A percentile compares a stretch with the other conserved stretches of the same genome.
phyloP scores from a whole-genome alignment of 108 stramenopile species.

The Bacterosira constricta region DNA sequence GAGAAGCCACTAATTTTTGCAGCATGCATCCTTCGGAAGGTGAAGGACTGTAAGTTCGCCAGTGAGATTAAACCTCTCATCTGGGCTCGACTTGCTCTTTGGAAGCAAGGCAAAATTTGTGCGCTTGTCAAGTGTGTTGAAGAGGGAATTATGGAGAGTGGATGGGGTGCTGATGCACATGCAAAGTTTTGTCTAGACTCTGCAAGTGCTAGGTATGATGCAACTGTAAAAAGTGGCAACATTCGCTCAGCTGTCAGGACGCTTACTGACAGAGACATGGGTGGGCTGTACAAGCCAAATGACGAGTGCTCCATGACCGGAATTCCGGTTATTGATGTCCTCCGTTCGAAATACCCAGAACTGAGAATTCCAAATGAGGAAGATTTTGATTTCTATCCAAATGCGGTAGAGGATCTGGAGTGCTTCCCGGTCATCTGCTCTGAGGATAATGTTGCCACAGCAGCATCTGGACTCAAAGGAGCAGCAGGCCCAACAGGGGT shows the following conservation, averaged over 20 bases:
- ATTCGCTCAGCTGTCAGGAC: conserved; percentile 18
- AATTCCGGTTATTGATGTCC: conserved; percentile 13
- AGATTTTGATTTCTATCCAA: conserved; percentile 9
- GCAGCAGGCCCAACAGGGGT: not conserved
- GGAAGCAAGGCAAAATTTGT: not conserved
- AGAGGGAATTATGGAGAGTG: not conserved
- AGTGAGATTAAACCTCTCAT: not conserved
- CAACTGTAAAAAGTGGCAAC: conserved; percentile 13
- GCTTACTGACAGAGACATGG: conserved; percentile 8
- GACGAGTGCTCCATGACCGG: conserved; percentile 21
- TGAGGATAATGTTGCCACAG: conserved; percentile 16
- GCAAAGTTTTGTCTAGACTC: not conserved
- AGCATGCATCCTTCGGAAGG: not conserved
- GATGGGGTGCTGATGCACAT: not conserved
- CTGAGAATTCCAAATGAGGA: not conserved
- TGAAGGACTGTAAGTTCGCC: not conserved
- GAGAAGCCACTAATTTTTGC: not conserved
- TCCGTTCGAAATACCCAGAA: conserved; percentile 26
- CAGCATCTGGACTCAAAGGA: conserved; percentile 26
- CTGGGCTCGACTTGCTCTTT: not conserved
- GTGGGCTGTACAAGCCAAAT: conserved; percentile 8
- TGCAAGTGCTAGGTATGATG: not conserved
- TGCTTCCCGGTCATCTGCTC: conserved; percentile 22
- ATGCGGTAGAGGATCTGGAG: not conserved
- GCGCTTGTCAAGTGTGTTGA: not conserved